A percentile compares a stretch with the other conserved stretches of the same genome.
Conservation (phyloP, 495 filamentous ascomycete species). For the Venustampulla echinocandica region DNA sequence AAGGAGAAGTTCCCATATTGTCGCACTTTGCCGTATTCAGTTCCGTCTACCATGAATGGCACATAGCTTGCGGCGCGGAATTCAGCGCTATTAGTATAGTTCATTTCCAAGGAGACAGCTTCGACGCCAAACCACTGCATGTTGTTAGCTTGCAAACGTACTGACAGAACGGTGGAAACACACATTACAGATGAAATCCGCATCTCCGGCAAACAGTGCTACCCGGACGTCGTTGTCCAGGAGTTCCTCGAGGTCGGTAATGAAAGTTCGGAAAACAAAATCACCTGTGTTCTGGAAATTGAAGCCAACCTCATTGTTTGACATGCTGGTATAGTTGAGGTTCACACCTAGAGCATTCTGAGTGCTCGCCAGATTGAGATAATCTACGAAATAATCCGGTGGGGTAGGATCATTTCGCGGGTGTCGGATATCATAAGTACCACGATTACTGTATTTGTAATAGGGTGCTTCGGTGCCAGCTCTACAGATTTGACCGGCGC, state of each 20-base stretch:
- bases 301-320: conserved; percentile 27
- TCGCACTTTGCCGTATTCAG: conserved; percentile 42
- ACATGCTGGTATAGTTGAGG: conserved; percentile 38
- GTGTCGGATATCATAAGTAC: conserved; percentile 45
- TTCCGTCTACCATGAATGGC: conserved; percentile 22
- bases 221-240: not conserved
- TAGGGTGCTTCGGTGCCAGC: conserved; percentile 34
- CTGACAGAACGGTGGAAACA: not conserved
- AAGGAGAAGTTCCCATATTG: conserved; percentile 55
- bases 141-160: not conserved
- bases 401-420: conserved; percentile 39
- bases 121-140: conserved; percentile 39
- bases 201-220: not conserved
- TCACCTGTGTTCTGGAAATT: conserved; percentile 42
- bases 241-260: conserved; percentile 37
- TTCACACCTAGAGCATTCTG: conserved; percentile 44
- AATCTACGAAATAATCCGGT: conserved; percentile 36
- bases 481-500: not conserved
- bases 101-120: conserved; percentile 39
- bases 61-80: conserved; percentile 44
- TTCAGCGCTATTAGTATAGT: conserved; percentile 32
- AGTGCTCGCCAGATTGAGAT: conserved; percentile 35
- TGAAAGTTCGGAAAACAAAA: conserved; percentile 36
- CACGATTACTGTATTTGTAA: conserved; percentile 35
- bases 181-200: conserved; percentile 1